Percentiles rank a stretch among this genome's conserved stretches.
Evolutionary conservation across 495 filamentous ascomycete species (phyloP).

Genomic region (Aspergillus ellipticus): DNA sequence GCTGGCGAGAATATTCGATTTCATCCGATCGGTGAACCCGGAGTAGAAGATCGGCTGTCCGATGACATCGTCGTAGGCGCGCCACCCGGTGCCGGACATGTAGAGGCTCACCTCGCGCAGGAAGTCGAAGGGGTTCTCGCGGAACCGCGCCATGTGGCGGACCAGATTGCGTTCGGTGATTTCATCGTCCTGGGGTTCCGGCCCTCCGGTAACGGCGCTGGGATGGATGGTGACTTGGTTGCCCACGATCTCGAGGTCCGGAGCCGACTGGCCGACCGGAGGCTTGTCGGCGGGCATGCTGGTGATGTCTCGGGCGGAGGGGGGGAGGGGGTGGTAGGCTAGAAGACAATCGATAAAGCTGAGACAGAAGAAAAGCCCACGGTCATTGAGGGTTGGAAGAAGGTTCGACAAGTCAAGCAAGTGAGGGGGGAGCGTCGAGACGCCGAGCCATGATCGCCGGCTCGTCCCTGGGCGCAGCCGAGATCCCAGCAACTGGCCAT

Average conservation of each 20-base stretch:
- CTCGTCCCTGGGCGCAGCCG: background rate
- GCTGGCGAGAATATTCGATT: slow-evolving; percentile 65
- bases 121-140: slow-evolving; percentile 69
- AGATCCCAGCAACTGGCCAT: slow-evolving; percentile 26
- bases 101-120: slow-evolving; percentile 88
- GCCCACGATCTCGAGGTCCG: slow-evolving; percentile 79
- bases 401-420: background rate
- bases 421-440: background rate
- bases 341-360: background rate
- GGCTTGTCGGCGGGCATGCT: slow-evolving; percentile 36
- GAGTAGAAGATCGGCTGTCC: slow-evolving; percentile 92
- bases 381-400: background rate
- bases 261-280: slow-evolving; percentile 50
- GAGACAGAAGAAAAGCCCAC: no score
- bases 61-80: slow-evolving; percentile 83
- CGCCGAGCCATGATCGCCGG: background rate
- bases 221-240: slow-evolving; percentile 77
- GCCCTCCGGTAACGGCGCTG: slow-evolving; percentile 57
- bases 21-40: slow-evolving; percentile 91
- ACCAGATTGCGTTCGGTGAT: slow-evolving; percentile 70
- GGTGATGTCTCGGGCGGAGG: slow-evolving; percentile 5
- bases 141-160: slow-evolving; percentile 78
- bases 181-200: slow-evolving; percentile 34
- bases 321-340: slow-evolving; percentile 2
- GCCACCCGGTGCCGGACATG: slow-evolving; percentile 88